Conservation (phyloP, 768 basidiomycete genomes). For the Coprinellus micaceus region DNA sequence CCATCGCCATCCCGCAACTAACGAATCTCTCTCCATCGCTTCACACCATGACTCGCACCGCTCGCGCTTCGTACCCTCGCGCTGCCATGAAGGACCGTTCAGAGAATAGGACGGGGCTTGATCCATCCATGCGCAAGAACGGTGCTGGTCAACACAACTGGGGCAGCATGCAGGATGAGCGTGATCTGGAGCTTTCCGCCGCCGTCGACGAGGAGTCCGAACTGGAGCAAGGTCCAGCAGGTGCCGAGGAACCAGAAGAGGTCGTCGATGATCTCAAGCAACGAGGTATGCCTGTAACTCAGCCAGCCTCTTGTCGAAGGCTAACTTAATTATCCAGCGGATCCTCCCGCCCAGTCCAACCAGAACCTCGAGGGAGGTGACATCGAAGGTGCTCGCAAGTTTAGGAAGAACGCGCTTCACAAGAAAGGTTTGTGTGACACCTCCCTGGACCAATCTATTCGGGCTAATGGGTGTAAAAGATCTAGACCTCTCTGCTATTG, state of each 20-base stretch:
- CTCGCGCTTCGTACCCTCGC: slow-evolving; percentile 65
- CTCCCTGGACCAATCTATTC: background rate
- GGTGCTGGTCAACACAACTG: slow-evolving; percentile 85
- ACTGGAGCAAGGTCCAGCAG: slow-evolving; percentile 27
- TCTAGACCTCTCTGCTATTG: slow-evolving; percentile 72
- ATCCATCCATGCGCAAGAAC: slow-evolving; percentile 68
- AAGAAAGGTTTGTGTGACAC: slow-evolving; percentile 35
- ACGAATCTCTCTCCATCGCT: slow-evolving; percentile 11
- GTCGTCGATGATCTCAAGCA: slow-evolving; percentile 6
- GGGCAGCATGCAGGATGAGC: slow-evolving; percentile 69
- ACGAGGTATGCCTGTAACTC: background rate
- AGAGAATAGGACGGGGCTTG: slow-evolving; percentile 71
- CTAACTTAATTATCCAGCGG: background rate
- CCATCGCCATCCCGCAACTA: slow-evolving; percentile 9
- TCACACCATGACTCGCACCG: slow-evolving; percentile 72
- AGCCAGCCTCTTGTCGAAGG: background rate
- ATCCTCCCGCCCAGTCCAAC: background rate
- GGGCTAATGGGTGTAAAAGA: slow-evolving; percentile 20
- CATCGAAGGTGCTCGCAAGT: slow-evolving; percentile 54
- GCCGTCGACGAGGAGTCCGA: slow-evolving; percentile 54
- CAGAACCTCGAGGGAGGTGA: slow-evolving; percentile 55
- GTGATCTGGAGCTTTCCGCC: slow-evolving; percentile 54
- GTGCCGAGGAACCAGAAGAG: slow-evolving; percentile 19
- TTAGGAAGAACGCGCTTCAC: slow-evolving; percentile 75
- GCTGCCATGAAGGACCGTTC: slow-evolving; percentile 77